Conservation (phyloP, 2,329 filamentous ascomycete species). For the Emergomyces pasteurianus region DNA sequence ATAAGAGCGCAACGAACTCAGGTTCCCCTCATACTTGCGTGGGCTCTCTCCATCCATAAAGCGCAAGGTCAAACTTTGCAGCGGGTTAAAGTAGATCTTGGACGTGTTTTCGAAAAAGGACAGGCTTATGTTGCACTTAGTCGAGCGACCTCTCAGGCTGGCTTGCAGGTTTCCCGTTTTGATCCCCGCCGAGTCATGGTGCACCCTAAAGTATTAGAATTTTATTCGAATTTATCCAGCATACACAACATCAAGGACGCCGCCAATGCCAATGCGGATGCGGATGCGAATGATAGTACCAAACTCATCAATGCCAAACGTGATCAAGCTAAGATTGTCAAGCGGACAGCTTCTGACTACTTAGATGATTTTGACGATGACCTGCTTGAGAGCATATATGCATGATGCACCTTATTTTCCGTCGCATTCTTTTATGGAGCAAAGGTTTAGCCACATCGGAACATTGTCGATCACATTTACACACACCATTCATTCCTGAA, state of each 20-base stretch:
- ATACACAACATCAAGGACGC: conserved; percentile 43
- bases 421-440: not conserved
- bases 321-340: not conserved
- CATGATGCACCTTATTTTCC: not conserved
- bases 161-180: conserved; percentile 79
- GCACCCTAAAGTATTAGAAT: conserved; percentile 70
- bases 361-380: not conserved
- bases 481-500: not conserved
- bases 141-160: conserved; percentile 76
- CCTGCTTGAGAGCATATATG: not conserved
- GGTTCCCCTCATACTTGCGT: conserved; percentile 81
- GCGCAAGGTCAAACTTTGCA: conserved; percentile 92
- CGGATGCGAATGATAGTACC: not conserved
- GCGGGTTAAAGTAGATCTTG: conserved; percentile 85
- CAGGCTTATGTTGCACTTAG: conserved; percentile 95
- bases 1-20: conserved; percentile 77
- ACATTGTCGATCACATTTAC: not conserved
- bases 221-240: conserved; percentile 72
- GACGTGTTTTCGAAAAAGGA: conserved; percentile 88
- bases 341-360: not conserved
- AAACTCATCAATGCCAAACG: not conserved
- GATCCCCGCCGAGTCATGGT: conserved; percentile 89
- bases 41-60: conserved; percentile 96
- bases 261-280: not conserved
- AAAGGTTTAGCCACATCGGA: not conserved